Evolutionary conservation across 2,329 filamentous ascomycete genomes (phyloP).

Genomic region (Pseudopyricularia javanii): DNA sequence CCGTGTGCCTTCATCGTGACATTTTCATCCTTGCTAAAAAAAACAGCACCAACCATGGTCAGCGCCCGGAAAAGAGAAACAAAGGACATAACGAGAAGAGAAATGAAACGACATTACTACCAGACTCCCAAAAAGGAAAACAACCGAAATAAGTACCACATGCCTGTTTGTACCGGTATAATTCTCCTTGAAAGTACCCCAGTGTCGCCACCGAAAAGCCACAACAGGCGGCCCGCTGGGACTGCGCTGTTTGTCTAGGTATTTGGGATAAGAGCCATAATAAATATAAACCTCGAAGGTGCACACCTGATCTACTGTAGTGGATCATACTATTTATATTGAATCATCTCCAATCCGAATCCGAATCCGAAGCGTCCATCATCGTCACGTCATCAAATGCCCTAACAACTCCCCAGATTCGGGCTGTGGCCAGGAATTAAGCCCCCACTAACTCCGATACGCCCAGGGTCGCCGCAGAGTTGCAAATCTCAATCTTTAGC

Average conservation of each 20-base stretch:
- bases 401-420: too few relatives aligned
- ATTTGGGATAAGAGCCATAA: too few relatives aligned
- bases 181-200: constrained; percentile 54
- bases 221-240: constrained; percentile 49
- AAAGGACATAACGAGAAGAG: not conserved
- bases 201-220: constrained; percentile 55
- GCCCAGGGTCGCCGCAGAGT: not conserved
- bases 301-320: too few relatives aligned
- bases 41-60: not conserved
- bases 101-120: not conserved
- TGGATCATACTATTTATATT: too few relatives aligned
- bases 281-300: too few relatives aligned
- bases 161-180: constrained; percentile 35
- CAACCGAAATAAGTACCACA: not conserved
- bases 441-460: not conserved
- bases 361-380: too few relatives aligned
- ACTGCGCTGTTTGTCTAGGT: too few relatives aligned
- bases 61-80: not conserved
- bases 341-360: too few relatives aligned
- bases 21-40: constrained; percentile 44
- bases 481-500: not conserved
- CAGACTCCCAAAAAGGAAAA: not conserved
- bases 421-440: too few relatives aligned
- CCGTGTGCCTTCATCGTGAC: constrained; percentile 50
- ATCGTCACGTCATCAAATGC: too few relatives aligned